phyloP scores from a whole-genome alignment of 371 early-diverging fungal genomes.

The Ordospora colligata region DNA sequence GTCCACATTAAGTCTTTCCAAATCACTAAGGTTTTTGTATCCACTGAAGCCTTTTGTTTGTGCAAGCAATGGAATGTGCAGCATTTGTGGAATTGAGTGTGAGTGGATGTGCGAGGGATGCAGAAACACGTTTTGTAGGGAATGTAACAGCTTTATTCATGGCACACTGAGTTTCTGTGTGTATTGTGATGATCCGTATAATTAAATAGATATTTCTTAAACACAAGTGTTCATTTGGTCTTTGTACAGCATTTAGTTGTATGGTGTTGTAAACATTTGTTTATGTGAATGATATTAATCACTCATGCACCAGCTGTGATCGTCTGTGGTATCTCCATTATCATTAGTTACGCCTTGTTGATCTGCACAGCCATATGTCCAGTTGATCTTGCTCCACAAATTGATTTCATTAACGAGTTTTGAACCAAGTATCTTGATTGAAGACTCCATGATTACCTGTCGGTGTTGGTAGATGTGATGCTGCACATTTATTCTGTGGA shows the following conservation, averaged over 20 bases:
- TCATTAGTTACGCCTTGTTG: no score
- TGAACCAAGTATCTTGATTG: neutral
- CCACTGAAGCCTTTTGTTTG: conserved; percentile 35
- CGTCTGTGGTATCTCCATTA: no score
- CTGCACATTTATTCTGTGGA: neutral
- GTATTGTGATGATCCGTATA: conserved; percentile 34
- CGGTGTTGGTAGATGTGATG: neutral
- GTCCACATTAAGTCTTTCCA: conserved; percentile 46
- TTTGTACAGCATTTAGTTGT: no score
- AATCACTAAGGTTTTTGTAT: conserved; percentile 44
- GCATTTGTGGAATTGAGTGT: conserved; percentile 6
- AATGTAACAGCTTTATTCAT: conserved; percentile 45
- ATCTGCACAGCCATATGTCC: neutral
- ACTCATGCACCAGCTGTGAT: no score
- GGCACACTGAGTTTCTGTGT: conserved; percentile 53
- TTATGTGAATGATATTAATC: no score
- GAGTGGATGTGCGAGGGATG: conserved; percentile 44
- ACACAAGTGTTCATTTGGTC: no score
- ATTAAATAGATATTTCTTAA: neutral
- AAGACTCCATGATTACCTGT: neutral
- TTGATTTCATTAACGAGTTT: neutral
- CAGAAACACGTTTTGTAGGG: conserved; percentile 35
- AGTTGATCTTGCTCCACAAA: neutral
- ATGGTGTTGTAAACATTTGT: no score
- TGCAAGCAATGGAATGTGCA: conserved; percentile 20